Base-by-base conservation (phyloP, 2,329 filamentous ascomycete genomes). In the Stemphylium lycopersici region DNA sequence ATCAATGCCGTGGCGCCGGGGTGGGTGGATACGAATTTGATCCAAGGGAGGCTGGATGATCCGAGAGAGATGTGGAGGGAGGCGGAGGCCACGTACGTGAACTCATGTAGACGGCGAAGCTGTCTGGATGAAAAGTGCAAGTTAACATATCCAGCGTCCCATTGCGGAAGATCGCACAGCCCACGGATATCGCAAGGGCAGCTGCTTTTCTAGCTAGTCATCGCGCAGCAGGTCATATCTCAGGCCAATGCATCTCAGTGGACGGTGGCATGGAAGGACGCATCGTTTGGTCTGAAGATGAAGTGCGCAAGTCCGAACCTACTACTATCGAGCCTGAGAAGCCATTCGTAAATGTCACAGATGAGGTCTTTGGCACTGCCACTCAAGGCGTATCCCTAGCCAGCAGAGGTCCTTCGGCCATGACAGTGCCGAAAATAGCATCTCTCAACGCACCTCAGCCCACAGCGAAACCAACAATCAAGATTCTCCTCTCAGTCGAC, bases 1-100 rank as follows among this genome's bases (percentile, higher is more conserved):
- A 82, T 84, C 54, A 84, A 84, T 70, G 79, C 80, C 43, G 79
- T 84, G 4, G 78, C 79, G 6, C 78, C 79, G 2, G 80, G 78
- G 3, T 80, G 78, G 77, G 76, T 81, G 2, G 74, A 81, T 53
- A 81, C 78, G 1, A 72, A 76, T 34, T 59, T 81, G 42, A 81
- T 81, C 49, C 78, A 79, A 29, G 80, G 80, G 33, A 71, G 80
- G 15, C 68, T 82, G 31, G 80, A 82, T 63, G 80, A 83, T 69
- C 76, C 77, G 11, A 73, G 68, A 31, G 81, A 83, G 65, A 73
- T 80, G 70, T 83, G 79, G 74, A 67, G 75, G 18, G 81, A 83
- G 67, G 77, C 77, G 6, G 76, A 83, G 61, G 79, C 78, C 36
- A 83, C 80, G 69, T 66, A 49, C n/a, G 62, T 56, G 13, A n/a